Evolutionary conservation across 2,329 filamentous ascomycete species (phyloP), one percentile per base, ranked within the genome.

Genomic region (Lachnellula willkommii): DNA sequence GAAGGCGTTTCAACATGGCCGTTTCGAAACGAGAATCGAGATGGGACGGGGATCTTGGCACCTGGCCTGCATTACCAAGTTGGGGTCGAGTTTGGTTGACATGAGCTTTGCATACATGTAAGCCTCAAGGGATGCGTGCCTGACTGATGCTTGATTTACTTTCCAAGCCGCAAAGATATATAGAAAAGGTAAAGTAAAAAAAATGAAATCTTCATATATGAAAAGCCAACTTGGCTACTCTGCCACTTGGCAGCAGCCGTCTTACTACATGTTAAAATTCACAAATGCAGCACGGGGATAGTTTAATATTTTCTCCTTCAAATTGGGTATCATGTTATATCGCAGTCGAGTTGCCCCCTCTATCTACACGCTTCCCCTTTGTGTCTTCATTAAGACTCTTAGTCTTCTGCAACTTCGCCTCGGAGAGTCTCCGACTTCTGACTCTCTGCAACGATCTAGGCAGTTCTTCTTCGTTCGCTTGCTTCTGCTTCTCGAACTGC

Each of bases 371-470:
- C 24, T 47, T 47, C 5, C 45, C 45, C 26, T 47, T 47, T 7
- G 20, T 14, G 8, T 14, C 45, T 28, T 32, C 45, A 8, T 63
- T 62, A 36, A 52, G 42, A 47, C 61, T 66, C n/a, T 32, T 54
- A 32, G 47, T 62, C 39, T 61, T 61, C 50, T 62, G 54, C 17
- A 66, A 36, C 4, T 58, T 61, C 48, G 64, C 60, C 47, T 68
- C 67, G 43, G 65, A 62, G 17, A 72, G 64, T 24, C 73, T 66
- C 53, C 70, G 72, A 20, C 74, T 74, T 37, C 76, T 73, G 2
- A 80, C 76, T 53, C 77, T 72, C 57, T 76, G 76, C 54, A 80
- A 60, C 56, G 75, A 77, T 61, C 73, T 67, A 2, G 77, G 77
- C 46, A 80, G 64, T 50, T 73, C 70, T 36, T 73, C 72, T 11